A percentile compares a stretch with the other conserved stretches of the same genome.
These are phyloP conservation scores for Colletotrichum euphorbiae DNA, from an alignment of 2,329 filamentous ascomycete species.

Conservation along the genomic window DNA sequence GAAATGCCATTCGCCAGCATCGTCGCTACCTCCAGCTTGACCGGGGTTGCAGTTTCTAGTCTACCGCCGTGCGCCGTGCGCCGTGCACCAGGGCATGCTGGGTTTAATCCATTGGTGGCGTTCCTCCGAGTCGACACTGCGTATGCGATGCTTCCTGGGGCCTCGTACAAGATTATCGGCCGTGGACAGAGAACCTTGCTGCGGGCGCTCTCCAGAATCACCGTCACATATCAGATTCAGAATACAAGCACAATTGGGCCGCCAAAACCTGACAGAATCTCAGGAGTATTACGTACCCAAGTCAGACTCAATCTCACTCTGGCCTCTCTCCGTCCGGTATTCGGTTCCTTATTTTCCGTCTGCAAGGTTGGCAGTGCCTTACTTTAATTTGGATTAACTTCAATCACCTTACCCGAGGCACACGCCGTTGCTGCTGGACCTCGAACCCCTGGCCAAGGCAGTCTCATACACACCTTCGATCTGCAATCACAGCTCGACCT, in stretches of 20 bases:
- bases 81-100: too few species aligned
- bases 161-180: too few species aligned
- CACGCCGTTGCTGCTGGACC: neutral
- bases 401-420: constrained; percentile 11
- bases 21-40: neutral
- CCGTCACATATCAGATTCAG: too few species aligned
- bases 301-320: too few species aligned
- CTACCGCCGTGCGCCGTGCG: too few species aligned
- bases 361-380: constrained; percentile 5
- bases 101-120: neutral
- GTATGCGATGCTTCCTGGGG: too few species aligned
- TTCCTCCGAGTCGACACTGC: too few species aligned
- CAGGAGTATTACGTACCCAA: neutral
- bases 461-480: constrained; percentile 19
- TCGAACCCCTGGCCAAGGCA: constrained; percentile 29
- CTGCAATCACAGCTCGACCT: constrained; percentile 7
- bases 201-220: constrained; percentile 1
- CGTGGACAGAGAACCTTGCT: too few species aligned
- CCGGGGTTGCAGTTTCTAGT: constrained; percentile 8
- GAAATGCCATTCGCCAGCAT: constrained; percentile 23
- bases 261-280: neutral
- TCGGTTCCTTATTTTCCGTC: too few species aligned
- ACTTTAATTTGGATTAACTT: neutral
- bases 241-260: neutral
- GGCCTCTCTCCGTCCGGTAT: too few species aligned